phyloP scores from a whole-genome alignment of 1,139 yeast species.

The Geotrichum aggregatum region DNA sequence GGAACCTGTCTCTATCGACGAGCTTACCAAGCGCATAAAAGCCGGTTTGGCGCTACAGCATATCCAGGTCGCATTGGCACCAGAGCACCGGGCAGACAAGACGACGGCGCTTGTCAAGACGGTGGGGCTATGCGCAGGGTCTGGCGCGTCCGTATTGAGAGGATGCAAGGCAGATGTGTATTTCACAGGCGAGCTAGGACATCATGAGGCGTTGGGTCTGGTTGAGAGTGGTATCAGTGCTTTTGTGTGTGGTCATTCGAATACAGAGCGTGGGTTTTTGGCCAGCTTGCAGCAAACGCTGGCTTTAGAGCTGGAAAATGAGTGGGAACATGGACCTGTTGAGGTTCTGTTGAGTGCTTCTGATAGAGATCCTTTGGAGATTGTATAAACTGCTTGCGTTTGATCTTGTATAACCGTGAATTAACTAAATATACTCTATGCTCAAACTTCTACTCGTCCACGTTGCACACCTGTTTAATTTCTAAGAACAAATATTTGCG shows the following conservation, averaged over 20 bases:
- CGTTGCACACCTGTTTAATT: too few relatives aligned
- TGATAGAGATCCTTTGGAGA: constrained; percentile 56
- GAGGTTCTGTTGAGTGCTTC: constrained; percentile 47
- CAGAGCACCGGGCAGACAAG: constrained; percentile 27
- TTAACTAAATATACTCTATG: background rate
- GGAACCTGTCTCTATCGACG: constrained; percentile 44
- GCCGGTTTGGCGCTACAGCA: constrained; percentile 48
- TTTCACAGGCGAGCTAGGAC: constrained; percentile 90
- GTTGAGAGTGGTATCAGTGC: constrained; percentile 72
- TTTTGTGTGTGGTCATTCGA: constrained; percentile 79
- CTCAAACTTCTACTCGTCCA: too few relatives aligned
- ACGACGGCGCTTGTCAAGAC: constrained; percentile 31
- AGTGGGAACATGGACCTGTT: constrained; percentile 35
- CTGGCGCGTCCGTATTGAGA: constrained; percentile 69
- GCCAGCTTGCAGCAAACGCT: constrained; percentile 50
- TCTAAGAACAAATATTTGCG: too few relatives aligned
- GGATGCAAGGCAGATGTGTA: constrained; percentile 70
- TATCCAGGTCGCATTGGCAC: constrained; percentile 61
- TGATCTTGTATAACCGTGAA: too few relatives aligned
- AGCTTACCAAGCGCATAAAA: constrained; percentile 55
- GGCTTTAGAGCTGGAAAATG: constrained; percentile 40
- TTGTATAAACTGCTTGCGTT: too few relatives aligned
- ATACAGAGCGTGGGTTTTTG: constrained; percentile 87
- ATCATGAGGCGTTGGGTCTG: constrained; percentile 76
- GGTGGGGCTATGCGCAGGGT: constrained; percentile 94